A percentile compares a stretch with the other conserved stretches of the same genome.
phyloP scores from a whole-genome alignment of 73 alveolate genomes.

The Stentor coeruleus region DNA sequence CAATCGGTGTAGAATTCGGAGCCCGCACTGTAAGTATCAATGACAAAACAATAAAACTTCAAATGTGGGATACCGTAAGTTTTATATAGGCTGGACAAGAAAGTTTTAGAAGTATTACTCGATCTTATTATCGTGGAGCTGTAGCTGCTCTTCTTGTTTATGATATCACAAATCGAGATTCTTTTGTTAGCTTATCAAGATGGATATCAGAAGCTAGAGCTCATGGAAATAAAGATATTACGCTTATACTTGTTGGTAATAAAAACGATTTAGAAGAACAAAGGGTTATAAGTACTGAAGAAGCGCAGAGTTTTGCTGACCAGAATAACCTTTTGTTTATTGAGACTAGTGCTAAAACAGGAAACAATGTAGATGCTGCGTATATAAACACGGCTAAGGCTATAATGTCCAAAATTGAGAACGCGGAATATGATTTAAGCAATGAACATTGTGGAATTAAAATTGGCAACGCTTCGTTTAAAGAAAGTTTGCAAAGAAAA shows the following conservation, averaged over 20 bases:
- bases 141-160: conserved; percentile 84
- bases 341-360: conserved; percentile 80
- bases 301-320: conserved; percentile 71
- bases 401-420: conserved; percentile 3
- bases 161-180: conserved; percentile 74
- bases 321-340: conserved; percentile 57
- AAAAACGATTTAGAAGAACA: conserved; percentile 48
- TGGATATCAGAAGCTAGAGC: conserved; percentile 49
- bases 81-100: conserved; percentile 84
- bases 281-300: conserved; percentile 57
- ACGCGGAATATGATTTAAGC: conserved; percentile 31
- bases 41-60: conserved; percentile 59
- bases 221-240: conserved; percentile 39
- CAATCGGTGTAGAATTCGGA: conserved; percentile 95
- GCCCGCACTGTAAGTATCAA: conserved; percentile 75
- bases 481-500: conserved; percentile 9
- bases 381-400: not conserved
- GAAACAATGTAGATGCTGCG: conserved; percentile 52
- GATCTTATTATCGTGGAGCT: conserved; percentile 86
- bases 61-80: conserved; percentile 93
- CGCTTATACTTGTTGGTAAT: conserved; percentile 43
- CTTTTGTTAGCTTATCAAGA: conserved; percentile 44
- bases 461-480: conserved; percentile 22
- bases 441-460: conserved; percentile 38
- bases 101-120: conserved; percentile 79